Base-by-base conservation (phyloP, 2,329 filamentous ascomycete genomes). In the Leptographium procerum region DNA sequence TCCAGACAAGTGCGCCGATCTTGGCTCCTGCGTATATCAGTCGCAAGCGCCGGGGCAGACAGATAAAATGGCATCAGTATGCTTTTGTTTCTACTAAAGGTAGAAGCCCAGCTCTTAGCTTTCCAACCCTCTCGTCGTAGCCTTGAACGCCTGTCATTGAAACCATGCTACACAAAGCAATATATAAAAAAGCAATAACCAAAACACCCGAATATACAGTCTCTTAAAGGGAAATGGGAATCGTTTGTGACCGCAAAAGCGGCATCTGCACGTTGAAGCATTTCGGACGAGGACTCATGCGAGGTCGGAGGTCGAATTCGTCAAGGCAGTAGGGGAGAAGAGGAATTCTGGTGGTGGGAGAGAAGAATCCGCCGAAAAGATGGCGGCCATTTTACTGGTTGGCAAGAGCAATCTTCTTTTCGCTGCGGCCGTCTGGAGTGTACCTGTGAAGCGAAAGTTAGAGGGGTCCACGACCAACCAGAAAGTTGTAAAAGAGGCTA, bases 341-440 rank as follows among this genome's bases (percentile, higher is more conserved):
- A 14, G 13, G 29, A 6, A 36, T 14, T n/a, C 31, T 11, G 22
- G 29, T 34, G 29, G 8, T 14, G 31, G 2, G 34, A 24, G 11
- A n/a, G 28, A 28, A 6, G 24, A 8, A 28, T 28, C 24, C 16
- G 26, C 11, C 14, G 2, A 4, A 19, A 8, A 51, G 26, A 51
- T 2, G 26, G 24, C n/a, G 34, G n/a, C 28, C 13, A 40, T 48
- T 47, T 55, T 61, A 64, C 52, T 61, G 60, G 61, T 66, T 63
- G 45, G 61, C 59, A 4, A 66, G 61, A 19, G 62, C 70, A 62
- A 76, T 74, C 74, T 84, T 84, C 77, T 83, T 83, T 69, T 81
- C 78, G 72, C 82, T 82, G 68, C 81, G 79, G 59, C 81, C 81
- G 62, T 84, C 81, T 54, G 81, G 81, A 3, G 81, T 84, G 68